Evolutionary conservation across 805 yeast genomes (phyloP), one percentile per base, ranked within the genome.

Genomic region (Saccharomycopsis sp.): DNA sequence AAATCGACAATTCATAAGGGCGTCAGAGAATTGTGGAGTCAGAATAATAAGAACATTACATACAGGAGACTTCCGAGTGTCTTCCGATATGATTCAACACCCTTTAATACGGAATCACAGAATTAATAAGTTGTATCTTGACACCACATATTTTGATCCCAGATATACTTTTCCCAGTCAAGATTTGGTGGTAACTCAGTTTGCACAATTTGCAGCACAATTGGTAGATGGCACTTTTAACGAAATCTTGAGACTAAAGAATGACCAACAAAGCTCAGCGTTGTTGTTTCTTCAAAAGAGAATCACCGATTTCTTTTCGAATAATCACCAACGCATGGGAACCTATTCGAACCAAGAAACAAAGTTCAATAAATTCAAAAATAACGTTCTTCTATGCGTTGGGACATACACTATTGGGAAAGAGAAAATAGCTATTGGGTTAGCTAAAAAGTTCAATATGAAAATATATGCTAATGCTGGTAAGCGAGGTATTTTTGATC

Each of bases 351-450:
- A n/a, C n/a, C n/a, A n/a, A n/a, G n/a, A n/a, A n/a, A n/a, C 16
- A 9, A 17, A n/a, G n/a, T 33, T 21, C 8, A 33, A 33, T 5
- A 21, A 8, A 8, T 48, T 17, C 15, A 49, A 38, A 9, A 45
- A 63, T 42, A 65, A 67, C 42, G 66, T 69, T 45, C 59, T 83
- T 45, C 70, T 79, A 6, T 62, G 83, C 7, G 77, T 92, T 12
- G 97, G 97, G 0, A 78, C 95, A 0, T 92, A 92, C 57, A 73
- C 88, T 2, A 87, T 92, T 29, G 98, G 98, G 2, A 92, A 92
- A 55, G 98, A 92, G 56, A 73, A 80, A 43, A 57, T 92, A 21
- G 96, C 95, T 0, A 58, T 84, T 5, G 64, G 73, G 1, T 61
- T 83, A 9, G 82, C 85, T 50, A 60, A 69, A 37, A 53, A 51